Evolutionary conservation across 1,284 basidiomycete genomes (phyloP).

Genomic region (Naganishia sp.): DNA sequence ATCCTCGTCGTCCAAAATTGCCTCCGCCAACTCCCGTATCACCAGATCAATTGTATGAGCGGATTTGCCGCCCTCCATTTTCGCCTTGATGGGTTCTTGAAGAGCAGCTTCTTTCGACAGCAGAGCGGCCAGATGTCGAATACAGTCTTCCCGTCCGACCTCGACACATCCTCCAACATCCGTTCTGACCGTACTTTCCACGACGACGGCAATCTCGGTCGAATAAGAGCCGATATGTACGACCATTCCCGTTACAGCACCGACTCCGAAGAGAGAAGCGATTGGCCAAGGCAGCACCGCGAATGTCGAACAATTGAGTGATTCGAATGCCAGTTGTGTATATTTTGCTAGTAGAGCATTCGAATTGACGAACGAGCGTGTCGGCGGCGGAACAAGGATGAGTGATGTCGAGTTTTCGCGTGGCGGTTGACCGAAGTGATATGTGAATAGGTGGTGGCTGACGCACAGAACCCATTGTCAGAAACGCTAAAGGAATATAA

Average conservation of each 20-base stretch:
- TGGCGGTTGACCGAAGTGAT: slow-evolving; percentile 71
- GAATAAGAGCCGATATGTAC: slow-evolving; percentile 78
- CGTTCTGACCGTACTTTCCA: slow-evolving; percentile 72
- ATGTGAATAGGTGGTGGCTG: slow-evolving; percentile 84
- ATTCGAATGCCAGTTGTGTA: slow-evolving; percentile 89
- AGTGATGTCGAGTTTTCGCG: slow-evolving; percentile 66
- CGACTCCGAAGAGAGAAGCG: slow-evolving; percentile 79
- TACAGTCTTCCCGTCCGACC: slow-evolving; percentile 73
- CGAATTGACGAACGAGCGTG: slow-evolving; percentile 47
- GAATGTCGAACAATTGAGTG: slow-evolving; percentile 88
- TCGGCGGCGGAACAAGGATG: slow-evolving; percentile 43
- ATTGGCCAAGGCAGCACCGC: slow-evolving; percentile 81
- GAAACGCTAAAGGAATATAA: background rate
- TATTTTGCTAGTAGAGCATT: slow-evolving; percentile 74
- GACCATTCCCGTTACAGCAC: slow-evolving; percentile 73
- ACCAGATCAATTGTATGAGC: slow-evolving; percentile 36
- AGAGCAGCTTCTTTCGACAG: slow-evolving; percentile 62
- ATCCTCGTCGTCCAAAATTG: slow-evolving; percentile 48
- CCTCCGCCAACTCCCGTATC: slow-evolving; percentile 43
- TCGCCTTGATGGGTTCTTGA: slow-evolving; percentile 63
- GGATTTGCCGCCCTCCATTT: slow-evolving; percentile 54
- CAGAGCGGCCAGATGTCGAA: slow-evolving; percentile 70
- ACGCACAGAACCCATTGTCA: slow-evolving; percentile 3
- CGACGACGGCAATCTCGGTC: slow-evolving; percentile 68
- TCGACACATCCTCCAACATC: slow-evolving; percentile 63